phyloP scores from a whole-genome alignment of 2,329 filamentous ascomycete species.

The Botrytis cinerea region DNA sequence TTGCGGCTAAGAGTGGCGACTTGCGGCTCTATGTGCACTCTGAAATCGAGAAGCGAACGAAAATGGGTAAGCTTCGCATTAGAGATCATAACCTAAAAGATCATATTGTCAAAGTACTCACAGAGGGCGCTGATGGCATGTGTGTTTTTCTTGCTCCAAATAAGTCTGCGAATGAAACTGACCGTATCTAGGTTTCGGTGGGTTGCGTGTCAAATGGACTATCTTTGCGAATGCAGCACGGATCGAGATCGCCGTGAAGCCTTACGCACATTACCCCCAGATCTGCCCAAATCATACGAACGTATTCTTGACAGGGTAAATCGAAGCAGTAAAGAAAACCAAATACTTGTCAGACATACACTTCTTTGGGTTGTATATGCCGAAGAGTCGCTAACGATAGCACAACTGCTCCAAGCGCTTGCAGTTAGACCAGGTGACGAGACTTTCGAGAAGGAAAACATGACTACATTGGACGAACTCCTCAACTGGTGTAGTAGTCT shows the following conservation, averaged over 20 bases:
- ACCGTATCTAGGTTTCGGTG: conserved; percentile 29
- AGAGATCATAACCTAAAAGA: conserved; percentile 24
- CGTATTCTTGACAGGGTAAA: conserved; percentile 38
- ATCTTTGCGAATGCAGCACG: conserved; percentile 30
- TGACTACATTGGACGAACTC: conserved; percentile 32
- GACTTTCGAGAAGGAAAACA: conserved; percentile 27
- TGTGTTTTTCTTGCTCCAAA: conserved; percentile 18
- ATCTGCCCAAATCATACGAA: conserved; percentile 37
- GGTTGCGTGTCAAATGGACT: conserved; percentile 31
- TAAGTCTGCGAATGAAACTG: conserved; percentile 22
- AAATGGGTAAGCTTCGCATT: conserved; percentile 21
- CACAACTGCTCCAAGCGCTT: conserved; percentile 28
- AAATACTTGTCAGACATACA: conserved; percentile 30
- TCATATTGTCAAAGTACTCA: conserved; percentile 27
- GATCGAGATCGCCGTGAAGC: conserved; percentile 32
- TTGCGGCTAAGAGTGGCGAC: conserved; percentile 29
- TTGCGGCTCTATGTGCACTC: conserved; percentile 30
- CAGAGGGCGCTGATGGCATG: conserved; percentile 31
- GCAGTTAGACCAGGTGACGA: conserved; percentile 25
- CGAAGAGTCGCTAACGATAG: neutral
- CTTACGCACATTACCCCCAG: conserved; percentile 28
- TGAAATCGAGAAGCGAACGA: conserved; percentile 26
- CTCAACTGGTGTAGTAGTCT: conserved; percentile 36
- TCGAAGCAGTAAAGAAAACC: conserved; percentile 29
- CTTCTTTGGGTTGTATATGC: conserved; percentile 30